These are phyloP conservation scores for Trametes cubensis DNA, from an alignment of 768 basidiomycete species.

Conservation along the genomic window DNA sequence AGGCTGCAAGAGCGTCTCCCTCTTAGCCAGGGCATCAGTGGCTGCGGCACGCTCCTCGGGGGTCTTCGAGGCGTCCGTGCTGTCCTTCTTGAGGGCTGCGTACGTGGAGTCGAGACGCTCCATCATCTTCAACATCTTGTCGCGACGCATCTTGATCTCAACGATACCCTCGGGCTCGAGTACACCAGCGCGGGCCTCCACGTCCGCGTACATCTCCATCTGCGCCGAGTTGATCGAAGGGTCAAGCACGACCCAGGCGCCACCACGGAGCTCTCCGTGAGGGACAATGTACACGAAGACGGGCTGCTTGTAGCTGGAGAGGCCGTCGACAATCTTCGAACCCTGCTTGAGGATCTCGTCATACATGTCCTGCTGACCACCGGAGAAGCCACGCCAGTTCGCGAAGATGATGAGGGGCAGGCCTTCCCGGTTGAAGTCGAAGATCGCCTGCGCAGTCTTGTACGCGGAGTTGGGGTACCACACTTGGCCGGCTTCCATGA, in stretches of 20 bases:
- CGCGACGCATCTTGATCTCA: slow-evolving; percentile 97
- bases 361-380: slow-evolving; percentile 99
- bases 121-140: slow-evolving; percentile 90
- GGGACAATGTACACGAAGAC: slow-evolving; percentile 99
- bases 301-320: slow-evolving; percentile 95
- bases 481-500: slow-evolving; percentile 99
- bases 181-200: slow-evolving; percentile 94
- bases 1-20: slow-evolving; percentile 82
- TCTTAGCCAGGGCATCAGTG: slow-evolving; percentile 63
- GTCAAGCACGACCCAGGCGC: slow-evolving; percentile 99
- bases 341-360: slow-evolving; percentile 97
- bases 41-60: slow-evolving; percentile 76
- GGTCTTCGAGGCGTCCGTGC: slow-evolving; percentile 72
- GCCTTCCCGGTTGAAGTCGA: slow-evolving; percentile 97
- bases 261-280: slow-evolving; percentile 97
- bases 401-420: slow-evolving; percentile 98
- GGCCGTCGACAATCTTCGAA: slow-evolving; percentile 97
- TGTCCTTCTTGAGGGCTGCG: slow-evolving; percentile 76
- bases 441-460: slow-evolving; percentile 99
- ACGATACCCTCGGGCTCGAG: slow-evolving; percentile 96
- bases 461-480: slow-evolving; percentile 99
- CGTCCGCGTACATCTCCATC: slow-evolving; percentile 99
- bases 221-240: slow-evolving; percentile 95
- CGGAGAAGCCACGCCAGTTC: slow-evolving; percentile 99
- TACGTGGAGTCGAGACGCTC: slow-evolving; percentile 89